Base-by-base conservation (phyloP, 306 rosid species). In the Quercus engelmannii region DNA sequence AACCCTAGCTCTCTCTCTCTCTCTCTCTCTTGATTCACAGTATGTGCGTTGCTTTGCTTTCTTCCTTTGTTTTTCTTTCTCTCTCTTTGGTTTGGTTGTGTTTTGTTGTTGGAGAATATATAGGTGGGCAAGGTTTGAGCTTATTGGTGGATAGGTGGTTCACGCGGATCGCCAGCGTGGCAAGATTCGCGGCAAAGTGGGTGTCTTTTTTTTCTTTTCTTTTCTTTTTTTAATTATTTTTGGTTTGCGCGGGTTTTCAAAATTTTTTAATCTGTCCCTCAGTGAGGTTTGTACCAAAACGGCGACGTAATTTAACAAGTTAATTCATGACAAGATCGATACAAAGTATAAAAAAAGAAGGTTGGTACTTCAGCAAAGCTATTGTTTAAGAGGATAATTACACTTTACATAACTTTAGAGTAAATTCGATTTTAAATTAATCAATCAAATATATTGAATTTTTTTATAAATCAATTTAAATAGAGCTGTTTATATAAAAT, bases 101-200 rank as follows among this genome's bases (percentile, higher is more conserved):
- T 5, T 9, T 59, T 19, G 43, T 20, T 20, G 14, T 64, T 30
- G 12, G 46, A 15, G 8, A 49, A 6, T 64, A 63, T 64, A 64
- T 64, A 64, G 43, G 21, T 19, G 46, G 21, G 15, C 13, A 64
- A 3, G 12, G 2, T 75, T 71, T 23, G 49, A 4, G 41, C 21
- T 64, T 57, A 79, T 85, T 85, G 82, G 88, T 14, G 0, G 12
- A 35, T 10, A 26, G 13, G 10, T 18, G 3, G 7, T 7, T 64
- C 76, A n/a, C 74, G 46, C 18, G 85, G 85, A 84, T 81, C 23
- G 87, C 85, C 83, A 77, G n/a, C 85, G 65, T 74, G 78, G 78
- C 85, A 49, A 74, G 57, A 73, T 65, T 73, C 80, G 87, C 87
- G 87, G 87, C 85, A 81, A 83, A 68, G 38, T 62, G 43, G 33